Conservation (phyloP, 257 asterid genomes). For the Gentiana dahurica region DNA sequence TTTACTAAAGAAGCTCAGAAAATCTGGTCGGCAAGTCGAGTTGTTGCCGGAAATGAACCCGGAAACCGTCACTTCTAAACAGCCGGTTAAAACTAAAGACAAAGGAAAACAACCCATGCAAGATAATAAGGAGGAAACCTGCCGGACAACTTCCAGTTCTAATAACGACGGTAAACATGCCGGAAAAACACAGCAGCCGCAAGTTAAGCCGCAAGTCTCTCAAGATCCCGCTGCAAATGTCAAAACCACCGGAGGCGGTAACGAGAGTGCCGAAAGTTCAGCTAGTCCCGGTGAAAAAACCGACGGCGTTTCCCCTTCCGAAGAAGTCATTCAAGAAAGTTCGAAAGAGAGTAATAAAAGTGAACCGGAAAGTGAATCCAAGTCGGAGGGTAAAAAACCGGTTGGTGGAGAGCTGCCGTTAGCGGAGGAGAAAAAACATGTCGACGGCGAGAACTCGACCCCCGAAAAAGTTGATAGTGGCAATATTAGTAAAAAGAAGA, state of each 20-base stretch:
- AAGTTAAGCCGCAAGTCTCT: slow-evolving; percentile 4
- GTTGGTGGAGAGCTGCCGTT: slow-evolving; percentile 16
- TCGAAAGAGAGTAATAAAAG: slow-evolving; percentile 6
- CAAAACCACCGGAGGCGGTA: slow-evolving; percentile 1
- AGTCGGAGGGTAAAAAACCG: slow-evolving; percentile 25
- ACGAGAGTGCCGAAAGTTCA: background rate
- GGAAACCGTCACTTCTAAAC: slow-evolving; percentile 9
- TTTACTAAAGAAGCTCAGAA: slow-evolving; percentile 28
- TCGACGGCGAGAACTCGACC: slow-evolving; percentile 6
- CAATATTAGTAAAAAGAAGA: slow-evolving; percentile 36
- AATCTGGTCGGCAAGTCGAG: slow-evolving; percentile 54
- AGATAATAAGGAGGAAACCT: slow-evolving; percentile 6
- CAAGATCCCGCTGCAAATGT: slow-evolving; percentile 3
- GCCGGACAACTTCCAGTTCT: slow-evolving; percentile 3
- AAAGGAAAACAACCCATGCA: slow-evolving; percentile 15
- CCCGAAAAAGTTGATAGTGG: slow-evolving; percentile 12
- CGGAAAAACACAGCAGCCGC: slow-evolving; percentile 6
- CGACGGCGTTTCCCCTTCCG: slow-evolving; percentile 1
- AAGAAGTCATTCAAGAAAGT: slow-evolving; percentile 4
- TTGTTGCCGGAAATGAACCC: slow-evolving; percentile 35
- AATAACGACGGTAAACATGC: slow-evolving; percentile 10
- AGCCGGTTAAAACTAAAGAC: slow-evolving; percentile 1
- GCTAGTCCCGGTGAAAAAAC: slow-evolving; percentile 10
- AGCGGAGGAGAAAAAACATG: slow-evolving; percentile 20
- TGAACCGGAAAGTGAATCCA: slow-evolving; percentile 10